These are phyloP conservation scores for Trichoderma sp. DNA, from an alignment of 2,329 filamentous ascomycete species.

Conservation along the genomic window DNA sequence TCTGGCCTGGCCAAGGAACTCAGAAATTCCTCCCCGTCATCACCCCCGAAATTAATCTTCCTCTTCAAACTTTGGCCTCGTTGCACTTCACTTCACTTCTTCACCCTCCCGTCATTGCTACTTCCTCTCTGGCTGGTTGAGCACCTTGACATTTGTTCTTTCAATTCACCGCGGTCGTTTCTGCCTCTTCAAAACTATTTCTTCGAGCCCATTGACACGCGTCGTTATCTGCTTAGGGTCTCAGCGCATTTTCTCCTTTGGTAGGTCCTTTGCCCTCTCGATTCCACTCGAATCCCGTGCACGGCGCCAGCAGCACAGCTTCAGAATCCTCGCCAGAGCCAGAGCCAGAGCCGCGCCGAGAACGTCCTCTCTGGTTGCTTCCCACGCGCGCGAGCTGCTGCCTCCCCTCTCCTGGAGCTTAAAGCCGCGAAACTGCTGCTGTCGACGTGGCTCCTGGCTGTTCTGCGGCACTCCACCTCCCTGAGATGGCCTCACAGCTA, in stretches of 20 bases:
- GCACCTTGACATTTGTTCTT: constrained; percentile 10
- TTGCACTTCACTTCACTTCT: constrained; percentile 35
- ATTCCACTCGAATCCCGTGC: constrained; percentile 1
- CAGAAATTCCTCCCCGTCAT: constrained; percentile 30
- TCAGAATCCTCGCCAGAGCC: neutral
- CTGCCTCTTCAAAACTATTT: constrained; percentile 37
- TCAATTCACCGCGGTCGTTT: constrained; percentile 32
- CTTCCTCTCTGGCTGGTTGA: constrained; percentile 38
- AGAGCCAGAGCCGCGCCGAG: neutral
- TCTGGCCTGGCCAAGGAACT: constrained; percentile 13
- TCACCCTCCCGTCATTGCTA: constrained; percentile 44
- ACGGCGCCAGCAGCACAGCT: constrained; percentile 2
- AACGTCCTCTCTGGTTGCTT: neutral
- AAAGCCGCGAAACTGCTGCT: constrained; percentile 16
- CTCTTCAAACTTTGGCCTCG: constrained; percentile 31
- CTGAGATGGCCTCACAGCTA: constrained; percentile 30
- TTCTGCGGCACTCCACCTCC: neutral
- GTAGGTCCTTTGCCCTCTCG: constrained; percentile 23
- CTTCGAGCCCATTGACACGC: constrained; percentile 43
- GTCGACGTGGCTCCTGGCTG: constrained; percentile 28
- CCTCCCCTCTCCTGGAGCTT: neutral
- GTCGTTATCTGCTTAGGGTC: constrained; percentile 32
- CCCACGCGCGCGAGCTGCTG: constrained; percentile 6
- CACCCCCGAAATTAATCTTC: constrained; percentile 37
- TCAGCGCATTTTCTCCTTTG: constrained; percentile 26